Percentiles rank a stretch among this genome's conserved stretches.
Evolutionary conservation across 106 monocot species (phyloP).

Genomic region (Gastrodia elata): DNA sequence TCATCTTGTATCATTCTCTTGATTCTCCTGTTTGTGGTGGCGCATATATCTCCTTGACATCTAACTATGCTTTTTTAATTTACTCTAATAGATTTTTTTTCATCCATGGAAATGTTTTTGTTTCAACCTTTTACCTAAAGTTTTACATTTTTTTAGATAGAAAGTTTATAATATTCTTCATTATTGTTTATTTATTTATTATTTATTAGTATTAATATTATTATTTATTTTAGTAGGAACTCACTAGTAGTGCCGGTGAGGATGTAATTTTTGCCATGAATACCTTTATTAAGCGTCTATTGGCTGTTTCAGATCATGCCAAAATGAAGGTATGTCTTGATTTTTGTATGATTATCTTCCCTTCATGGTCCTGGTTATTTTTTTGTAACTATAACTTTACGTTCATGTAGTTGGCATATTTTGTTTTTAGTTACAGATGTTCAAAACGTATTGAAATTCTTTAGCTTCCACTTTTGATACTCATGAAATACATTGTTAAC

Average conservation of each 20-base stretch:
- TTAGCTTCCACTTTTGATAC: too few species aligned
- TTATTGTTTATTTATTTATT: too few species aligned
- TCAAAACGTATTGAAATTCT: neutral
- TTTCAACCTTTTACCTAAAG: neutral
- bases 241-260: constrained; percentile 81
- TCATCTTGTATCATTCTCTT: neutral
- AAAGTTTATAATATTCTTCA: neutral
- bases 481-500: neutral
- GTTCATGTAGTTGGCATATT: neutral
- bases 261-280: constrained; percentile 97
- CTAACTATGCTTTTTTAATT: neutral
- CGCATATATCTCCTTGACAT: neutral
- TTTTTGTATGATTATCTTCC: neutral
- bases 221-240: constrained; percentile 39
- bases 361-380: neutral
- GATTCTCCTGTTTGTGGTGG: neutral
- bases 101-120: neutral
- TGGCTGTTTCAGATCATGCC: constrained; percentile 76
- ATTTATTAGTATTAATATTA: neutral
- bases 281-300: constrained; percentile 74
- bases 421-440: neutral
- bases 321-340: constrained; percentile 66
- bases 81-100: neutral
- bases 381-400: neutral
- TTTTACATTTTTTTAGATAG: neutral